Conservation (phyloP, 257 asterid species). For the Solanum dulcamara region DNA sequence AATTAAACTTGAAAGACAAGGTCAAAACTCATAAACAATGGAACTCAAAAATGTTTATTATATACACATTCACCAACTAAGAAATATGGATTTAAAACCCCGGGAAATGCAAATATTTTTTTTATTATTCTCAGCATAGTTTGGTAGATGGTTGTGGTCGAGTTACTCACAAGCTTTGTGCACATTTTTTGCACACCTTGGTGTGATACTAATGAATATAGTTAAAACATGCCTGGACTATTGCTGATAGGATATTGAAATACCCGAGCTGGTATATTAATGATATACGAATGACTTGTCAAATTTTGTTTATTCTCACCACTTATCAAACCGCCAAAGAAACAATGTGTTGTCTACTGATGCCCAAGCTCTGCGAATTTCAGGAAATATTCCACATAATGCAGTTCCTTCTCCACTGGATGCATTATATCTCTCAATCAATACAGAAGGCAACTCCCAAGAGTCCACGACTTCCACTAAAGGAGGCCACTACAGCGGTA, state of each 20-base stretch:
- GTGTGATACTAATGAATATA: neutral
- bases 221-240: neutral
- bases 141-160: neutral
- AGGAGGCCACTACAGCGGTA: slow-evolving; percentile 85
- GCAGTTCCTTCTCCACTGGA: slow-evolving; percentile 99
- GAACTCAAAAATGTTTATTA: neutral
- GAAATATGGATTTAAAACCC: neutral
- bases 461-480: slow-evolving; percentile 81
- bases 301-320: slow-evolving; percentile 32
- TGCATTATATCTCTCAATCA: slow-evolving; percentile 75
- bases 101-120: neutral
- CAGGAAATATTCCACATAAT: slow-evolving; percentile 93
- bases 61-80: neutral
- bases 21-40: neutral
- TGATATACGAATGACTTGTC: neutral
- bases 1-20: neutral
- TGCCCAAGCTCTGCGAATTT: slow-evolving; percentile 96
- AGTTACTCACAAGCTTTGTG: neutral
- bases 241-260: neutral
- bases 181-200: neutral
- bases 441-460: slow-evolving; percentile 92
- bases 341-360: slow-evolving; percentile 87
- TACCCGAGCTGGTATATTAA: neutral
- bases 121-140: neutral
- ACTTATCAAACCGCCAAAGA: slow-evolving; percentile 94